Percentiles rank a stretch among this genome's conserved stretches.
These are phyloP conservation scores for Poa annua DNA, from an alignment of 176 grass and related monocot species.

Conservation along the genomic window DNA sequence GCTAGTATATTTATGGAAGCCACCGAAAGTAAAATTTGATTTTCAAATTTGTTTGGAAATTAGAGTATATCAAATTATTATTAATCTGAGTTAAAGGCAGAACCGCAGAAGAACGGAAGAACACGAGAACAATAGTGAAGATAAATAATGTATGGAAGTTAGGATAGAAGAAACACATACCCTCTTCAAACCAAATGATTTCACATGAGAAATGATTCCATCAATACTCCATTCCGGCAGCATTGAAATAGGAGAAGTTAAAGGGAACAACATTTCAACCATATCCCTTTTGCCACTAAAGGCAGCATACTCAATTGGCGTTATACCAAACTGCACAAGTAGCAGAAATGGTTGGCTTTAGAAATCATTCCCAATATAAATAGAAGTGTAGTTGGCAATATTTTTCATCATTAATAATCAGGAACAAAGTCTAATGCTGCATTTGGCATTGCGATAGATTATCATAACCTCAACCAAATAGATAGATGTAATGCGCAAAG, in stretches of 20 bases:
- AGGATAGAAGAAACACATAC: neutral
- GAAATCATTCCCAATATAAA: neutral
- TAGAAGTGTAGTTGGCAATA: neutral
- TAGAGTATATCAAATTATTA: neutral
- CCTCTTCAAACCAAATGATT: conserved; percentile 25
- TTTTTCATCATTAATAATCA: neutral
- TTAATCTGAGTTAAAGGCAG: neutral
- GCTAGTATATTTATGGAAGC: too few relatives aligned
- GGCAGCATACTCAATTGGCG: neutral
- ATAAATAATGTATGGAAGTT: neutral
- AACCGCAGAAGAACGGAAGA: neutral
- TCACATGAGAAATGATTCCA: conserved; percentile 30
- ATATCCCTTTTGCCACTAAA: neutral
- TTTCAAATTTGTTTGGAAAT: neutral
- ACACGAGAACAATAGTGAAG: neutral
- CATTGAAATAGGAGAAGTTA: conserved; percentile 20
- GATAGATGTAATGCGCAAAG: neutral
- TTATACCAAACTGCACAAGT: conserved; percentile 8
- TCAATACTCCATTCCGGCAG: conserved; percentile 35
- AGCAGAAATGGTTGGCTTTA: neutral
- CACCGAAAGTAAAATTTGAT: too few relatives aligned
- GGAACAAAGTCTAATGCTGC: neutral
- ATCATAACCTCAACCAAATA: neutral
- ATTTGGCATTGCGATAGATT: neutral
- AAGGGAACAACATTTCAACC: conserved; percentile 25